Percentiles rank a stretch among this genome's conserved stretches.
phyloP scores from a whole-genome alignment of 805 yeast genomes.

The Lachancea nothofagi region DNA sequence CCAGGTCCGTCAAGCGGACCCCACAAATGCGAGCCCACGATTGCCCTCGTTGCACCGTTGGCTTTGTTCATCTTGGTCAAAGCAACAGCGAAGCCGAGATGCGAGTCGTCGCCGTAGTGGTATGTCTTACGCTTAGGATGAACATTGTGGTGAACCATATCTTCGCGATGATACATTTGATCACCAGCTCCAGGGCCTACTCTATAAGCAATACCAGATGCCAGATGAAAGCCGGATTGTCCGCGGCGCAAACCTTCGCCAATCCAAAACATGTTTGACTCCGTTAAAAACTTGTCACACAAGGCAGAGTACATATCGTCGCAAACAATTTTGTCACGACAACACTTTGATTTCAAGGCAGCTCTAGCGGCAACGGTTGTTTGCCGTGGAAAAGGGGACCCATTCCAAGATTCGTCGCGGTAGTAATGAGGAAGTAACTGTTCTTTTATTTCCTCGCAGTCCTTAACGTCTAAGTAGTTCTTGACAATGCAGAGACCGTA shows the following conservation, averaged over 20 bases:
- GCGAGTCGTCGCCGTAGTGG: constrained; percentile 14
- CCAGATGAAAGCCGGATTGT: constrained; percentile 21
- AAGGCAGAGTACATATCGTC: constrained; percentile 10
- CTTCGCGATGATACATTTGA: constrained; percentile 30
- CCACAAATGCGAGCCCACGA: constrained; percentile 35
- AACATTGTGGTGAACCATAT: constrained; percentile 28
- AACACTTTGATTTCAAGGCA: constrained; percentile 15
- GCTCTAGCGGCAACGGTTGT: constrained; percentile 24
- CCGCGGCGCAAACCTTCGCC: constrained; percentile 18
- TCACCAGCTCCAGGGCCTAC: constrained; percentile 29
- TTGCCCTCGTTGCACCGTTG: constrained; percentile 32
- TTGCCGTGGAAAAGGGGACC: constrained; percentile 23
- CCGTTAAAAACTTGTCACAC: constrained; percentile 14
- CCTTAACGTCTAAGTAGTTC: constrained; percentile 14
- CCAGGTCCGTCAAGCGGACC: constrained; percentile 23
- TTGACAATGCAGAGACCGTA: constrained; percentile 27
- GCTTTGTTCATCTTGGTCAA: constrained; percentile 19
- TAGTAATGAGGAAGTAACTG: constrained; percentile 24
- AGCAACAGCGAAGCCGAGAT: constrained; percentile 13
- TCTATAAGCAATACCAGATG: constrained; percentile 24
- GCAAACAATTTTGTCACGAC: constrained; percentile 13
- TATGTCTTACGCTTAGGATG: constrained; percentile 10
- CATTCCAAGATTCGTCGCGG: constrained; percentile 24
- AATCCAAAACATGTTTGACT: constrained; percentile 18
- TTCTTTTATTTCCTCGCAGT: constrained; percentile 14